Base-by-base conservation (phyloP, 164 flowering plant genomes). In the Kalanchoe fedtschenkoi region DNA sequence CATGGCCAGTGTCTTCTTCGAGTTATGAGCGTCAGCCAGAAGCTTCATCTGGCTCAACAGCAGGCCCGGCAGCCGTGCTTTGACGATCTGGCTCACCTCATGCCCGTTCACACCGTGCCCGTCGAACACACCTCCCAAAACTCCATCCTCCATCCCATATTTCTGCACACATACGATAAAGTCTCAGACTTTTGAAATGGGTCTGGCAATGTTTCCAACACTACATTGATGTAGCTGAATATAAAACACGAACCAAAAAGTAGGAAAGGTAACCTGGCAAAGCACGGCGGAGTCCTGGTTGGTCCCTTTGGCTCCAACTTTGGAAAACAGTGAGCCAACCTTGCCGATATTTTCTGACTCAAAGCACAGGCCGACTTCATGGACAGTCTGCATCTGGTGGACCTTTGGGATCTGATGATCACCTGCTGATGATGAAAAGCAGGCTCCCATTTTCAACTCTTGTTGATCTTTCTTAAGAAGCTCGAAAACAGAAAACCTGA, bases 71-170 rank as follows among this genome's bases (percentile, higher is more conserved):
- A 85, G 61, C n/a, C 72, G 68, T 53, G 81, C 76, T 58, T 81
- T 82, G 64, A 85, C 97, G 6, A 82, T 32, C 60, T 74, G 75
- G 80, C 97, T 91, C 64, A 80, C 86, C 44, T 73, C n/a, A 54
- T 85, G 93, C 3, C 97, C 97, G 70, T 83, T 74, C 66, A 34
- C 61, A 37, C 97, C 97, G 76, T 91, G 97, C 38, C 96, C 96
- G 73, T 88, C 97, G 70, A 88, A 90, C 5, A 90, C 95, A 64
- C 83, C 97, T 68, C 84, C 78, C 2, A 88, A 77, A 1, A 61
- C 72, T 72, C 87, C 86, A 59, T 70, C 82, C 72, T 75, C 79
- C 32, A 5, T 39, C 60, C 84, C 90, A 77, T 67, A 90, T 1
- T 83, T 92, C 97, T 89, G 68, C 42, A 58, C 19, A 58, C 0